Evolutionary conservation across 1,139 yeast genomes (phyloP).

Genomic region (Kurtzmaniella natalensis): DNA sequence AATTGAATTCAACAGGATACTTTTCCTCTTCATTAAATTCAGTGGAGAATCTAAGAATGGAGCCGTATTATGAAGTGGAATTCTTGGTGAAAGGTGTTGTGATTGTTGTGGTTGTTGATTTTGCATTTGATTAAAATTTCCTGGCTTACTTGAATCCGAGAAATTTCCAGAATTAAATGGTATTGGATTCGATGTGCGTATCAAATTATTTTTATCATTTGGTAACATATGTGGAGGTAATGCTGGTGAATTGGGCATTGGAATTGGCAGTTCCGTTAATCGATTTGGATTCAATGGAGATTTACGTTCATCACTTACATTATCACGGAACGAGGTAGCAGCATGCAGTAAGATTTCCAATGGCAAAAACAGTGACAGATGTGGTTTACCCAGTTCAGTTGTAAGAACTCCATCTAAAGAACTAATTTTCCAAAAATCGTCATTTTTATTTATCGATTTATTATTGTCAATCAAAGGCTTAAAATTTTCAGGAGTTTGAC

Average conservation of each 20-base stretch:
- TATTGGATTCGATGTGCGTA: no score
- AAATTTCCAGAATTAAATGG: no score
- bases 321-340: conserved; percentile 21
- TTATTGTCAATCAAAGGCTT: conserved; percentile 12
- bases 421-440: conserved; percentile 9
- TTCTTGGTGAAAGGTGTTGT: not conserved
- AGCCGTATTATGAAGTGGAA: not conserved
- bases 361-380: conserved; percentile 18
- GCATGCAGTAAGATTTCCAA: conserved; percentile 37
- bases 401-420: conserved; percentile 10
- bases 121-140: no score
- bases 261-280: not conserved
- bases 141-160: no score
- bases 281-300: not conserved
- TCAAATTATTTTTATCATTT: not conserved
- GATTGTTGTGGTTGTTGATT: not conserved
- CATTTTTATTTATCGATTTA: conserved; percentile 16
- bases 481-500: conserved; percentile 23
- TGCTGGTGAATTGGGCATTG: not conserved
- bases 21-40: not conserved
- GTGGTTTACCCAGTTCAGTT: conserved; percentile 12
- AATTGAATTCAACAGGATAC: not conserved
- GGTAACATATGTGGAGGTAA: not conserved
- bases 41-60: conserved; percentile 1
- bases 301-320: not conserved